Evolutionary conservation across 257 asterid genomes (phyloP).

Genomic region (Petunia secreta): DNA sequence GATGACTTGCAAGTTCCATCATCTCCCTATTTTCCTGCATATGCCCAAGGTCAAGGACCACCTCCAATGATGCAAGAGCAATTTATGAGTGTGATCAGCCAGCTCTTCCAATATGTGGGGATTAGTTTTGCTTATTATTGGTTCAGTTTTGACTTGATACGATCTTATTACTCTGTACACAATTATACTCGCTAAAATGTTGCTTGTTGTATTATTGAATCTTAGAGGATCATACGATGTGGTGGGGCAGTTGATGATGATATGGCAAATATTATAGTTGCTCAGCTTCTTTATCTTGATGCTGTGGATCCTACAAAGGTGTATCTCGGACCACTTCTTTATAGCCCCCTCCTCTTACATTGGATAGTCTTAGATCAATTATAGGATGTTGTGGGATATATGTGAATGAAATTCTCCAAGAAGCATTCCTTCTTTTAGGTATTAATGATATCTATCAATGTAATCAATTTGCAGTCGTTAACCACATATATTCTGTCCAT

Average conservation of each 20-base stretch:
- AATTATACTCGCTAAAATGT: neutral
- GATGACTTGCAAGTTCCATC: slow-evolving; percentile 81
- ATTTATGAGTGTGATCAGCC: slow-evolving; percentile 84
- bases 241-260: slow-evolving; percentile 97
- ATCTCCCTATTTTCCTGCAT: slow-evolving; percentile 74
- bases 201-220: slow-evolving; percentile 7
- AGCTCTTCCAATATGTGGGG: slow-evolving; percentile 81
- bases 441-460: no score
- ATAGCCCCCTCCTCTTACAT: no score
- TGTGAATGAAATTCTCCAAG: no score
- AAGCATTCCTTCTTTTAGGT: no score
- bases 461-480: no score
- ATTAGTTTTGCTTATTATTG: no score
- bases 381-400: no score
- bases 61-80: slow-evolving; percentile 86
- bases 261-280: slow-evolving; percentile 90
- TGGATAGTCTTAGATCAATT: no score
- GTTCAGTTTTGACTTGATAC: no score
- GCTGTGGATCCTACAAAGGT: slow-evolving; percentile 82
- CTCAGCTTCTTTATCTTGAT: slow-evolving; percentile 93
- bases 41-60: slow-evolving; percentile 86
- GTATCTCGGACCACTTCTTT: no score
- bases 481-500: no score
- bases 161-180: no score
- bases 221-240: slow-evolving; percentile 87